A percentile compares a stretch with the other conserved stretches of the same genome.
Conservation (phyloP, 2,329 filamentous ascomycete genomes). For the Stagonosporopsis tanaceti region DNA sequence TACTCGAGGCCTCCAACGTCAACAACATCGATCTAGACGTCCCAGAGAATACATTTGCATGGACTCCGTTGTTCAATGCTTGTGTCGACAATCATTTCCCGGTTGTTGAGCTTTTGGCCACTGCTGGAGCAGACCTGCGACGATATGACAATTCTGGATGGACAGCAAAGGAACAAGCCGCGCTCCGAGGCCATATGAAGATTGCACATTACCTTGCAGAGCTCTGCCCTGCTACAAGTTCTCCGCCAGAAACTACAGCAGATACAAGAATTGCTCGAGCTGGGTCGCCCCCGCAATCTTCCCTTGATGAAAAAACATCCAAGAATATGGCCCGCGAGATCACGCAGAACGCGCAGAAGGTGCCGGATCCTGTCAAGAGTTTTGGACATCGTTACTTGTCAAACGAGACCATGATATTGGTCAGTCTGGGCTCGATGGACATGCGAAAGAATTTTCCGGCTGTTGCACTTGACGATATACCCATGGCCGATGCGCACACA, state of each 20-base stretch:
- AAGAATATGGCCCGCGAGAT: constrained; percentile 50
- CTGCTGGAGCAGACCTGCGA: constrained; percentile 78
- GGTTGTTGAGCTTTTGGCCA: constrained; percentile 78
- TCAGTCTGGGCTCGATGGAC: constrained; percentile 95
- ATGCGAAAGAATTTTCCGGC: constrained; percentile 81
- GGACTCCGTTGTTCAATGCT: constrained; percentile 95
- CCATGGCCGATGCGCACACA: constrained; percentile 84
- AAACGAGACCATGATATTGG: constrained; percentile 85
- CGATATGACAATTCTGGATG: constrained; percentile 86
- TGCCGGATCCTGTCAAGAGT: constrained; percentile 84
- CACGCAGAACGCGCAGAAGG: constrained; percentile 52
- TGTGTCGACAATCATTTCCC: constrained; percentile 84
- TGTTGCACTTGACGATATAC: constrained; percentile 87
- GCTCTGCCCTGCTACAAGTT: constrained; percentile 55
- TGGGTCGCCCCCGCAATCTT: constrained; percentile 63
- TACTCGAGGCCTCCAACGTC: constrained; percentile 73
- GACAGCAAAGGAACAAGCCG: constrained; percentile 93
- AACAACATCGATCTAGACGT: constrained; percentile 81
- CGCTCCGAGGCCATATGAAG: constrained; percentile 83
- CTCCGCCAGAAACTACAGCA: constrained; percentile 33
- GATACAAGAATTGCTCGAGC: constrained; percentile 43
- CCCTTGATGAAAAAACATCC: constrained; percentile 59
- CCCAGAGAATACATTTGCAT: constrained; percentile 83
- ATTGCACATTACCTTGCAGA: constrained; percentile 76
- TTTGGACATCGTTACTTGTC: constrained; percentile 96